Evolutionary conservation across 768 basidiomycete genomes (phyloP).

Genomic region (Kwoniella europaea): DNA sequence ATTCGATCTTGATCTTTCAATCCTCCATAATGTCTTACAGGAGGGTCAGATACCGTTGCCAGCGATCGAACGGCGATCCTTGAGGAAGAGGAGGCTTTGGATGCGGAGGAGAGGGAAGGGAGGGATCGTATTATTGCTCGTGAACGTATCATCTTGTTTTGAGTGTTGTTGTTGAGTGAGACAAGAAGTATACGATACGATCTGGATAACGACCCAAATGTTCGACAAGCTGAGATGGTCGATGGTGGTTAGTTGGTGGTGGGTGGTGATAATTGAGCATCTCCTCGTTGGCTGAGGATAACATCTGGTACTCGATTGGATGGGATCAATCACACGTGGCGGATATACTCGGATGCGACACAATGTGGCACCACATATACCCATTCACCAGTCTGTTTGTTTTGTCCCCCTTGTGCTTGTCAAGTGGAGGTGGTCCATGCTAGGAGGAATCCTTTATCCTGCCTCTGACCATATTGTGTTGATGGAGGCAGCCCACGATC

Average conservation of each 20-base stretch:
- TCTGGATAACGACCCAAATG: too few relatives aligned
- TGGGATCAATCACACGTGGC: neutral
- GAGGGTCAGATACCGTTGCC: constrained; percentile 63
- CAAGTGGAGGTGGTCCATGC: neutral
- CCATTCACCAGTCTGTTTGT: too few relatives aligned
- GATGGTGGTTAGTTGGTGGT: neutral
- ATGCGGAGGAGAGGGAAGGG: neutral
- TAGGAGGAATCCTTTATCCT: too few relatives aligned
- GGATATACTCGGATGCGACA: neutral
- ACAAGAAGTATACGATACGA: too few relatives aligned
- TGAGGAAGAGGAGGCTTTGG: constrained; percentile 8
- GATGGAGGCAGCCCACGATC: too few relatives aligned
- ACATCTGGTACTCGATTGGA: neutral
- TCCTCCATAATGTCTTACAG: constrained; percentile 88
- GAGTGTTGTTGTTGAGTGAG: neutral
- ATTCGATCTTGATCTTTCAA: constrained; percentile 72
- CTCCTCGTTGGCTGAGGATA: constrained; percentile 6
- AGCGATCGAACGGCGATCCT: constrained; percentile 37
- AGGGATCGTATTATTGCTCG: constrained; percentile 15
- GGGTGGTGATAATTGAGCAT: neutral
- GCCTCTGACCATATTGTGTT: too few relatives aligned
- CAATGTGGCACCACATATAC: neutral
- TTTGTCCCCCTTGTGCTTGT: neutral
- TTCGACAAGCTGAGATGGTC: neutral
- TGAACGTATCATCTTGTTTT: constrained; percentile 12